Conservation (phyloP, 1,284 basidiomycete genomes). For the Ceratorhiza oryzae-sativae region DNA sequence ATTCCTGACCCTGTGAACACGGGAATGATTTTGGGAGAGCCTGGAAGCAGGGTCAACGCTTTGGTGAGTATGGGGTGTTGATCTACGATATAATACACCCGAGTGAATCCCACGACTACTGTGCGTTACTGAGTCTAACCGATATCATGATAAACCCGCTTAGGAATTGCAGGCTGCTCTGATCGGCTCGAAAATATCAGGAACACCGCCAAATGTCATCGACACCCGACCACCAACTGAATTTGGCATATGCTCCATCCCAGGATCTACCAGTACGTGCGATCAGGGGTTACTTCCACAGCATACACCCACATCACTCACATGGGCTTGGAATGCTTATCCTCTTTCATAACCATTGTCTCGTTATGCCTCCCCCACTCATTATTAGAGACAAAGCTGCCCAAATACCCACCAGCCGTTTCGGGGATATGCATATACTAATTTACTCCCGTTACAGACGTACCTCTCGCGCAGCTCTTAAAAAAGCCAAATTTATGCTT, state of each 20-base stretch:
- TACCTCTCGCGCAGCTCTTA: constrained; percentile 69
- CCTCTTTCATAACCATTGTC: background rate
- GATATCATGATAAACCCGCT: background rate
- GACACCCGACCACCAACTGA: constrained; percentile 87
- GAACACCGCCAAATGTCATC: constrained; percentile 59
- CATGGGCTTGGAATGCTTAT: background rate
- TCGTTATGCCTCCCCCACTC: background rate
- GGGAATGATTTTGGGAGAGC: constrained; percentile 57
- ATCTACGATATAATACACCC: background rate
- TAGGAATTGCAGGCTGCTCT: constrained; percentile 58
- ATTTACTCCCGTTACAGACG: constrained; percentile 56
- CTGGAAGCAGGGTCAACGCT: constrained; percentile 58
- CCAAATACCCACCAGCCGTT: background rate
- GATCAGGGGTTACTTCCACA: background rate
- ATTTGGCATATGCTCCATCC: constrained; percentile 86
- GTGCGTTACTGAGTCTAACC: background rate
- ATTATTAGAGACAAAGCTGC: background rate
- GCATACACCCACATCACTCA: background rate
- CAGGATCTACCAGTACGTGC: constrained; percentile 74
- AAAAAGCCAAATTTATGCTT: constrained; percentile 61
- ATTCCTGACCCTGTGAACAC: constrained; percentile 65
- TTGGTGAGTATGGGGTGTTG: constrained; percentile 51
- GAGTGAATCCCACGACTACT: background rate
- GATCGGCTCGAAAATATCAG: constrained; percentile 44
- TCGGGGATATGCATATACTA: constrained; percentile 4